phyloP scores from a whole-genome alignment of 208 protist genomes.

The Wallacemonas collosoma region DNA sequence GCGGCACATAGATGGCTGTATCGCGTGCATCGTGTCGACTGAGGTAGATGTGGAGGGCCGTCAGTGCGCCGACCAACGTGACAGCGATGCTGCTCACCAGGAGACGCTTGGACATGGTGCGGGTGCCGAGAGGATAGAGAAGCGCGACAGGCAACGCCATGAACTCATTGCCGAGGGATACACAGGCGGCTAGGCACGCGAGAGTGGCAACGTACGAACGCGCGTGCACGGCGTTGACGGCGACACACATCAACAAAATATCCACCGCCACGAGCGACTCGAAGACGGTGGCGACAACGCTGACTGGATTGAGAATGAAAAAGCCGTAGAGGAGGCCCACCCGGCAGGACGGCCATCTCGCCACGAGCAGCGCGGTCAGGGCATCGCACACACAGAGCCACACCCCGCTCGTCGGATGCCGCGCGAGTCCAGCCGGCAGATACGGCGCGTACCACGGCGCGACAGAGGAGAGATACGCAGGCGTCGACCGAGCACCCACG shows the following conservation, averaged over 20 bases:
- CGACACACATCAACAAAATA: conserved; percentile 46
- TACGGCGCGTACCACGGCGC: conserved; percentile 69
- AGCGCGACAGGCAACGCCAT: conserved; percentile 55
- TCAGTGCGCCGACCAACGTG: conserved; percentile 11
- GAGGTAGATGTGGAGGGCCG: conserved; percentile 33
- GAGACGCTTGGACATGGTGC: conserved; percentile 22
- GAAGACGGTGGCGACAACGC: conserved; percentile 40
- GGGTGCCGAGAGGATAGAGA: conserved; percentile 52
- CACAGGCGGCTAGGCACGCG: conserved; percentile 25
- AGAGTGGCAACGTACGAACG: not conserved
- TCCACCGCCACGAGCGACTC: conserved; percentile 69
- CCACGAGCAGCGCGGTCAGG: conserved; percentile 52
- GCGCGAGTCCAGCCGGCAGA: conserved; percentile 42
- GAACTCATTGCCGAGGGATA: conserved; percentile 47
- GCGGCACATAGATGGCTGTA: conserved; percentile 67
- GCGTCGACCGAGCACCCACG: conserved; percentile 20
- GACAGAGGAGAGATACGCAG: conserved; percentile 39
- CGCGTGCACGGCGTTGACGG: conserved; percentile 37
- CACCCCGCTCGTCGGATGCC: conserved; percentile 31
- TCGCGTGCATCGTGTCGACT: conserved; percentile 17
- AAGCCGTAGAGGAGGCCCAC: conserved; percentile 55
- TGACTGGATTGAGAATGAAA: conserved; percentile 70
- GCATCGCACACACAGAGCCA: conserved; percentile 65
- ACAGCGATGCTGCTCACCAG: conserved; percentile 11
- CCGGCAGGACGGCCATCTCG: conserved; percentile 44